Conservation (phyloP, 2,329 filamentous ascomycete species). For the Monilinia vaccinii-corymbosi region DNA sequence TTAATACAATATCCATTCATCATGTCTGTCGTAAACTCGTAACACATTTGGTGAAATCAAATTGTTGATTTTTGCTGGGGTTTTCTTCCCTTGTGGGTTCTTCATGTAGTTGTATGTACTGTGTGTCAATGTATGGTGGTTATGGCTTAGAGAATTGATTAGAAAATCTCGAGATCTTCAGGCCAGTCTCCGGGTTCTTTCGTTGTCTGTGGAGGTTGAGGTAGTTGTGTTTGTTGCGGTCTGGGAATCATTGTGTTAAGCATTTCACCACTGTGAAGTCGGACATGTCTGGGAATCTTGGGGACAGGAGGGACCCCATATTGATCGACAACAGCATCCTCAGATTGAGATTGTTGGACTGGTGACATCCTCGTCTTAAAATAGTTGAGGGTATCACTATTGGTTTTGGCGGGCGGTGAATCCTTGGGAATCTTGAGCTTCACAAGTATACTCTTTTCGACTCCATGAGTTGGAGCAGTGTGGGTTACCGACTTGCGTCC, state of each 20-base stretch:
- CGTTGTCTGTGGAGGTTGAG: neutral
- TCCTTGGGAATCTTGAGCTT: conserved; percentile 7
- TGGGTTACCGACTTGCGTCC: neutral
- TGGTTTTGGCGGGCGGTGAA: conserved; percentile 16
- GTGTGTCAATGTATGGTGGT: too few species aligned
- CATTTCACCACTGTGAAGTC: conserved; percentile 12
- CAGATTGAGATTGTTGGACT: conserved; percentile 13
- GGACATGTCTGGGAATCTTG: conserved; percentile 21
- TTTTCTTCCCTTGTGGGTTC: neutral
- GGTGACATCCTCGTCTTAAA: conserved; percentile 9
- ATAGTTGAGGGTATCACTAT: conserved; percentile 14
- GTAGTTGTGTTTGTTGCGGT: neutral
- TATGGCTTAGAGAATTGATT: neutral
- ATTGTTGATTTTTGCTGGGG: neutral
- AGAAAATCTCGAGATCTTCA: conserved; percentile 10
- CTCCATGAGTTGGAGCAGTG: conserved; percentile 18
- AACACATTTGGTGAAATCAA: conserved; percentile 6
- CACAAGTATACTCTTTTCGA: conserved; percentile 10
- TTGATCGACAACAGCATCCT: neutral
- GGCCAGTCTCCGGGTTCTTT: conserved; percentile 7
- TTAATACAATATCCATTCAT: conserved; percentile 11
- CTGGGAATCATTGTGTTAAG: neutral
- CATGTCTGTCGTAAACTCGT: conserved; percentile 11
- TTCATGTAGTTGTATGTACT: neutral
- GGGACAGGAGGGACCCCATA: conserved; percentile 21